Evolutionary conservation across 345 rosid genomes (phyloP).

Genomic region (Luvunga scandens): DNA sequence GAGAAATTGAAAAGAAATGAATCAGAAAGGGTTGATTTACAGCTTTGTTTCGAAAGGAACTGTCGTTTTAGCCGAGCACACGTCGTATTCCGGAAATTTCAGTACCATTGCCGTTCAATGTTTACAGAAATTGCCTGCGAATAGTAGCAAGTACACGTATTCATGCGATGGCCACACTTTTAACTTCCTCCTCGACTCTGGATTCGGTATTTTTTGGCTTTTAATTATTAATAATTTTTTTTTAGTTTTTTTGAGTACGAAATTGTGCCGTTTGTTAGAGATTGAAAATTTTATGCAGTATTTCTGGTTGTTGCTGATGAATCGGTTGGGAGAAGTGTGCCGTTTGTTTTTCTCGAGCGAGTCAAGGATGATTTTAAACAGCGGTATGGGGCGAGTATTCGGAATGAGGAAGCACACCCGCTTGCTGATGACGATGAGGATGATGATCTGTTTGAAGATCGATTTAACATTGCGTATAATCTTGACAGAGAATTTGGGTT

Average conservation of each 20-base stretch:
- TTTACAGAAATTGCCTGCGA: conserved; percentile 86
- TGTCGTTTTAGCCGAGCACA: conserved; percentile 91
- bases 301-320: conserved; percentile 98
- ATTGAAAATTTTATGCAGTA: conserved; percentile 41
- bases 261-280: not conserved
- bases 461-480: conserved; percentile 92
- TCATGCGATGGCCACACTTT: conserved; percentile 94
- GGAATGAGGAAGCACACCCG: conserved; percentile 58
- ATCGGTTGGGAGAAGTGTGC: conserved; percentile 75
- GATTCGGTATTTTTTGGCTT: conserved; percentile 54
- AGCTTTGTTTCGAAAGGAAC: conserved; percentile 96
- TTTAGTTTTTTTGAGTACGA: not conserved
- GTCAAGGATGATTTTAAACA: conserved; percentile 88
- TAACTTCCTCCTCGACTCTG: conserved; percentile 75
- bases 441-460: conserved; percentile 86
- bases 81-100: conserved; percentile 87
- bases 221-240: not conserved
- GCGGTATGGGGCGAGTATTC: conserved; percentile 65
- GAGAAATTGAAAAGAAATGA: conserved; percentile 43
- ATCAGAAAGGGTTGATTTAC: conserved; percentile 87
- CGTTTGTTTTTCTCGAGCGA: conserved; percentile 86
- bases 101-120: conserved; percentile 98
- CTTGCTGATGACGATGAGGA: conserved; percentile 88
- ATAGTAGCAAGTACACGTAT: conserved; percentile 92
- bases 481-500: conserved; percentile 99